A percentile compares a stretch with the other conserved stretches of the same genome.
phyloP scores from a whole-genome alignment of 495 filamentous ascomycete genomes.

The Physcia stellaris region DNA sequence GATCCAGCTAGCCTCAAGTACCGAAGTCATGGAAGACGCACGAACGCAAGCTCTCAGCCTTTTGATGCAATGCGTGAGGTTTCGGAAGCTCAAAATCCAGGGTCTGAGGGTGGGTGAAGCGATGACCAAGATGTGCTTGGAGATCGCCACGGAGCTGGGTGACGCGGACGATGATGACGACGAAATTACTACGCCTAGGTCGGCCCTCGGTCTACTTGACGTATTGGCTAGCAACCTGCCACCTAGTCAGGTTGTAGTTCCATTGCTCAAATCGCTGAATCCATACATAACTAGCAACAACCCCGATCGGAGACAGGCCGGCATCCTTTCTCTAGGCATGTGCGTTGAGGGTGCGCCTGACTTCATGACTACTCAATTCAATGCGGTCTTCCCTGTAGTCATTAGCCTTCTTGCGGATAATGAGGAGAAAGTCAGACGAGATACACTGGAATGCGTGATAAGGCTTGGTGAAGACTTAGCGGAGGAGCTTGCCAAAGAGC shows the following conservation, averaged over 20 bases:
- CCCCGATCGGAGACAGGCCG: constrained; percentile 71
- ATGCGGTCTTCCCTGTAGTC: constrained; percentile 73
- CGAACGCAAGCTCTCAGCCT: constrained; percentile 84
- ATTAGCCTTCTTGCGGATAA: constrained; percentile 73
- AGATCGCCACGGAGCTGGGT: constrained; percentile 77
- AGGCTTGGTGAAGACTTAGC: constrained; percentile 85
- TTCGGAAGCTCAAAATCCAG: constrained; percentile 92
- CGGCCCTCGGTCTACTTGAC: constrained; percentile 79
- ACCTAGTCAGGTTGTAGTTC: constrained; percentile 88
- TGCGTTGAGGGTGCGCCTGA: constrained; percentile 94
- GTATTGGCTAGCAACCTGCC: constrained; percentile 76
- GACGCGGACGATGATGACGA: constrained; percentile 61
- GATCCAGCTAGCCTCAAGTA: constrained; percentile 70
- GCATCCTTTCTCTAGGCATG: constrained; percentile 82
- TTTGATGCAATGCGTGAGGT: constrained; percentile 81
- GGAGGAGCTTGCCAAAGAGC: constrained; percentile 72
- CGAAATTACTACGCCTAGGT: constrained; percentile 75
- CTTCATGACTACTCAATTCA: constrained; percentile 82
- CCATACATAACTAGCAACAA: constrained; percentile 60
- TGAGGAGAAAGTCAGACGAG: constrained; percentile 69
- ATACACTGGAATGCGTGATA: constrained; percentile 73
- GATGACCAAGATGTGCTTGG: constrained; percentile 70
- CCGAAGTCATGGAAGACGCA: constrained; percentile 63
- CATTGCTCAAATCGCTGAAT: constrained; percentile 71
- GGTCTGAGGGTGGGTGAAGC: constrained; percentile 67